Evolutionary conservation across 352 stramenopile species (phyloP).

Genomic region (Phytophthora pluvialis): DNA sequence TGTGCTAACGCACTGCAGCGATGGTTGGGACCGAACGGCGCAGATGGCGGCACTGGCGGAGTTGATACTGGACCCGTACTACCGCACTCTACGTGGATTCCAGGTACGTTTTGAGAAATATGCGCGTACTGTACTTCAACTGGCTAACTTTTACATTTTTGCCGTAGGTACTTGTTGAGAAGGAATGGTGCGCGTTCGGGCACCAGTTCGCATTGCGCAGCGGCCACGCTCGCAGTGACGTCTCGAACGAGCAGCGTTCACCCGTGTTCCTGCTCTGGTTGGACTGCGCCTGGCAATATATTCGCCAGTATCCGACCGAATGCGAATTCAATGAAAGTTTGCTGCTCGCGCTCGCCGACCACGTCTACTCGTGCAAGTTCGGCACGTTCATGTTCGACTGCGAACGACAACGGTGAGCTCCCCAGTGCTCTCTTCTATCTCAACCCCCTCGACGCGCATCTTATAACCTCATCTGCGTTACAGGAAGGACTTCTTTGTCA

Average conservation of each 20-base stretch:
- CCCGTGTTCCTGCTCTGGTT: slow-evolving; percentile 99
- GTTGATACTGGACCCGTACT: slow-evolving; percentile 98
- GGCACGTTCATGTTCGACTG: slow-evolving; percentile 98
- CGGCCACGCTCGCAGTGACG: slow-evolving; percentile 92
- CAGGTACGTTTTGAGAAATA: slow-evolving; percentile 90
- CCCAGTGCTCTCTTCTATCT: neutral
- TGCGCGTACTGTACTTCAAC: neutral
- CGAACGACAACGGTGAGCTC: slow-evolving; percentile 84
- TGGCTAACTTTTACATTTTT: neutral
- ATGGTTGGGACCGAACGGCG: slow-evolving; percentile 99
- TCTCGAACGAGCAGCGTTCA: slow-evolving; percentile 93
- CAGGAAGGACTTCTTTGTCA: slow-evolving; percentile 82
- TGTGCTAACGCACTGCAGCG: slow-evolving; percentile 98
- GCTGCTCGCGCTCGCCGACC: slow-evolving; percentile 94
- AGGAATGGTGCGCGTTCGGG: slow-evolving; percentile 99
- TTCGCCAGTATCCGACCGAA: slow-evolving; percentile 95
- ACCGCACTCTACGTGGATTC: slow-evolving; percentile 97
- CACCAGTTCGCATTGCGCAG: slow-evolving; percentile 97
- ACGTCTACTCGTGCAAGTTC: slow-evolving; percentile 98
- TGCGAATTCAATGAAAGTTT: slow-evolving; percentile 98
- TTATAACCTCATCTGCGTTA: slow-evolving; percentile 11
- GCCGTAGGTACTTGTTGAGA: slow-evolving; percentile 93
- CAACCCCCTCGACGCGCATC: neutral
- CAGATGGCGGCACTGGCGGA: slow-evolving; percentile 96
- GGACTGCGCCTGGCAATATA: slow-evolving; percentile 98